These are phyloP conservation scores for Avicennia marina DNA, from an alignment of 257 asterid genomes.

Conservation along the genomic window DNA sequence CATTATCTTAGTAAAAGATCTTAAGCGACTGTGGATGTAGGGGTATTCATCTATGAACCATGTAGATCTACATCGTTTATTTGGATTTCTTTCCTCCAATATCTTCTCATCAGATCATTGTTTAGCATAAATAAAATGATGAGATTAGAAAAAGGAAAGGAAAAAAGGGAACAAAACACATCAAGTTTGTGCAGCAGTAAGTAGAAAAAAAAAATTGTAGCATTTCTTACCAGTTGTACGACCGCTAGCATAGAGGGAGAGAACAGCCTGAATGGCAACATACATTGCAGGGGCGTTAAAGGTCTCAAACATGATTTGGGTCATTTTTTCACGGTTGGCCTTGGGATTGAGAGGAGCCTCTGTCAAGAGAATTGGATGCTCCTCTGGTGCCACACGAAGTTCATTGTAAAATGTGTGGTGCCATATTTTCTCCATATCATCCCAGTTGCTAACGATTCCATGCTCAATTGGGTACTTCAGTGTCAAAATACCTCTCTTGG, in stretches of 20 bases:
- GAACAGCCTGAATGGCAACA: slow-evolving; percentile 88
- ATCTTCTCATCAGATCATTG: too few relatives aligned
- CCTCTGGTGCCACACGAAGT: slow-evolving; percentile 88
- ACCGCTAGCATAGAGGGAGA: slow-evolving; percentile 85
- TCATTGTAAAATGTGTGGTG: slow-evolving; percentile 87
- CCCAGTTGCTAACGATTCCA: slow-evolving; percentile 91
- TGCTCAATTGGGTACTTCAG: slow-evolving; percentile 85
- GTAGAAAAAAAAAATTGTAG: neutral
- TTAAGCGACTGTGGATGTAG: too few relatives aligned
- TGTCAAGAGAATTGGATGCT: slow-evolving; percentile 75
- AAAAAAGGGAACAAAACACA: too few relatives aligned
- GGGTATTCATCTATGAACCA: neutral
- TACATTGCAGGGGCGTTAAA: slow-evolving; percentile 83
- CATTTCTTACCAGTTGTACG: slow-evolving; percentile 72
- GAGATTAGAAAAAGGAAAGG: neutral
- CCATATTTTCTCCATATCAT: slow-evolving; percentile 90
- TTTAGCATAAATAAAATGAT: too few relatives aligned
- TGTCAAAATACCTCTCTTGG: slow-evolving; percentile 82
- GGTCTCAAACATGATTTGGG: slow-evolving; percentile 90
- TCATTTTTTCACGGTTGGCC: slow-evolving; percentile 89
- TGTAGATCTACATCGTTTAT: neutral
- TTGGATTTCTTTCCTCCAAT: too few relatives aligned
- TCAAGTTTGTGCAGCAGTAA: too few relatives aligned
- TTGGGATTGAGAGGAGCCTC: slow-evolving; percentile 91
- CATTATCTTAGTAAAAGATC: too few relatives aligned